Evolutionary conservation across 352 stramenopile genomes (phyloP).

Genomic region (Globisporangium nagaii): DNA sequence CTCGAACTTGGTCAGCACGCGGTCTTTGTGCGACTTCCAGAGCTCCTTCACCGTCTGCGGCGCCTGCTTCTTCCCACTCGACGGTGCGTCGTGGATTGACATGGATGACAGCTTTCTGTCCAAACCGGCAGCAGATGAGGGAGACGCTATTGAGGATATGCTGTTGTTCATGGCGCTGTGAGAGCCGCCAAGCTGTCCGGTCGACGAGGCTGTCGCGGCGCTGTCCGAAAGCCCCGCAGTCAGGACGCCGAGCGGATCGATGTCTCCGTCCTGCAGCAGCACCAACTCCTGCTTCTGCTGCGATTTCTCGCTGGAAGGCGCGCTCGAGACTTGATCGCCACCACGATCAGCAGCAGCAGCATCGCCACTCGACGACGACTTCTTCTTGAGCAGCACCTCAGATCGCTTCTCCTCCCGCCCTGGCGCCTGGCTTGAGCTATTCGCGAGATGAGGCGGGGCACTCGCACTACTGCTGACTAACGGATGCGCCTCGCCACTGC

Average conservation of each 20-base stretch:
- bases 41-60: conserved; percentile 40
- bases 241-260: conserved; percentile 62
- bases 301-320: background rate
- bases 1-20: conserved; percentile 54
- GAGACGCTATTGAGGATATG: background rate
- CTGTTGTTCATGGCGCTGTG: background rate
- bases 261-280: conserved; percentile 54
- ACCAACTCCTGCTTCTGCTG: conserved; percentile 36
- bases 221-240: conserved; percentile 23
- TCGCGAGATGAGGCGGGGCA: background rate
- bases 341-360: background rate
- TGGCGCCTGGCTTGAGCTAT: background rate
- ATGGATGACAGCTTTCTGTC: background rate
- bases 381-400: background rate
- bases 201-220: background rate
- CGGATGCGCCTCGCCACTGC: conserved; percentile 37
- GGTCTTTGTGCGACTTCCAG: conserved; percentile 69
- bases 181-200: too few species aligned
- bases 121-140: background rate
- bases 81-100: background rate
- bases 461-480: conserved; percentile 10
- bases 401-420: conserved; percentile 2
- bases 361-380: background rate
- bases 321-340: background rate
- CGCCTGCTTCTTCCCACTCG: background rate